Base-by-base conservation (phyloP, 2,329 filamentous ascomycete species). In the Trichoderma cornu-damae region DNA sequence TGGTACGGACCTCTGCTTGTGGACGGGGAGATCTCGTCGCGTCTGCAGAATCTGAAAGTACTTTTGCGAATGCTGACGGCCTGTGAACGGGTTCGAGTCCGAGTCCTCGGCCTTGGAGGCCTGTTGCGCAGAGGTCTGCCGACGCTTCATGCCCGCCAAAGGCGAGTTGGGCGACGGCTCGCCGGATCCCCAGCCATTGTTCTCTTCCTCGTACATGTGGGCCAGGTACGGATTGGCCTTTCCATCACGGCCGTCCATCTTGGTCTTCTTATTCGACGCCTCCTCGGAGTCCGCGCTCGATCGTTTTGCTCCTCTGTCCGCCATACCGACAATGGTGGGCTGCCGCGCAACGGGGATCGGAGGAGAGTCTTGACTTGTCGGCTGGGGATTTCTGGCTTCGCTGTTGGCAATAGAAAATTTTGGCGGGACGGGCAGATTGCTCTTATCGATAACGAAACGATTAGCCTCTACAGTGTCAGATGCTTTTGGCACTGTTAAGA, bases 41-140 rank as follows among this genome's bases (percentile, higher is more conserved):
- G 82, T 83, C 75, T 93, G 83, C 67, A 99, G 77, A 69, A 99
- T 99, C 67, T 85, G 84, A 72, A 96, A 90, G 78, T 99, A 99
- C 68, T 88, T 85, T 64, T 85, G 81, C 44, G 90, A 91, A 67
- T 96, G 86, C 12, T 84, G 78, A 58, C 81, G 77, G 60, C 86
- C 85, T 48, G 86, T 99, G 78, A 96, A 96, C 20, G 93, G 87
- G 70, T 96, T 99, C 64, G 79, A 73, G 18, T 90, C 87, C 12
- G 86, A 83, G 74, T 96, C 84, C 75, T 99, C 94, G 2, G 86
- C 87, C 66, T 78, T 76, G 62, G 79, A 74, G 3, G 90, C 91
- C 74, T 90, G 81, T 61, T 80, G 78, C 4, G 90, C 85, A 2
- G 91, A 97, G 1, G 91, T 95, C 58, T 84, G 75, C 72, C 96